Percentiles rank a stretch among this genome's conserved stretches.
These are phyloP conservation scores for Apiotrichum domesticum DNA, from an alignment of 1,284 basidiomycete genomes.

Conservation along the genomic window DNA sequence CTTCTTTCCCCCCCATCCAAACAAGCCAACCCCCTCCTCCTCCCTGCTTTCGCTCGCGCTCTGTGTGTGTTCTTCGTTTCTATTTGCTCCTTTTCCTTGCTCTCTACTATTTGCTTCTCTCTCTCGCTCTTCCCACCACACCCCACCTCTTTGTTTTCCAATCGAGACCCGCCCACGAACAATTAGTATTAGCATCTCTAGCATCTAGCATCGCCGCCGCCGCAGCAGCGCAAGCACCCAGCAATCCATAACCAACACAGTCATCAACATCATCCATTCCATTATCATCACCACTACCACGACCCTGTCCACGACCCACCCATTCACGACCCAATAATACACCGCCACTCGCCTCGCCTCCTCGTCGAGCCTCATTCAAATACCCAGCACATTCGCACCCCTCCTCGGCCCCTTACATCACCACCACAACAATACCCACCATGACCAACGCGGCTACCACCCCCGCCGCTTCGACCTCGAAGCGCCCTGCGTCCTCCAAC, in stretches of 20 bases:
- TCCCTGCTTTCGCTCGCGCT: not conserved
- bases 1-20: not conserved
- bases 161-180: not conserved
- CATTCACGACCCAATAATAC: not conserved
- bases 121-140: not conserved
- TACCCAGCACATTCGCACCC: too few species aligned
- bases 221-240: not conserved
- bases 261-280: too few species aligned
- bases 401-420: not conserved
- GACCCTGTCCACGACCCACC: not conserved
- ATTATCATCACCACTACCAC: not conserved
- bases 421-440: not conserved
- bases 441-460: not conserved
- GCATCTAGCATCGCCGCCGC: not conserved
- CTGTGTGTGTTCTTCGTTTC: too few species aligned
- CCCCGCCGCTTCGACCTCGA: constrained; percentile 12
- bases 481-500: constrained; percentile 12
- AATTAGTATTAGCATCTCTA: not conserved
- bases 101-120: not conserved
- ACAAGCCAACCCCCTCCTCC: too few species aligned
- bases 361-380: not conserved
- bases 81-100: not conserved
- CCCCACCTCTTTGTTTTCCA: too few species aligned
- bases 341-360: not conserved
- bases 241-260: not conserved